Evolutionary conservation across 352 stramenopile genomes (phyloP).

Genomic region (Peronospora farinosa): DNA sequence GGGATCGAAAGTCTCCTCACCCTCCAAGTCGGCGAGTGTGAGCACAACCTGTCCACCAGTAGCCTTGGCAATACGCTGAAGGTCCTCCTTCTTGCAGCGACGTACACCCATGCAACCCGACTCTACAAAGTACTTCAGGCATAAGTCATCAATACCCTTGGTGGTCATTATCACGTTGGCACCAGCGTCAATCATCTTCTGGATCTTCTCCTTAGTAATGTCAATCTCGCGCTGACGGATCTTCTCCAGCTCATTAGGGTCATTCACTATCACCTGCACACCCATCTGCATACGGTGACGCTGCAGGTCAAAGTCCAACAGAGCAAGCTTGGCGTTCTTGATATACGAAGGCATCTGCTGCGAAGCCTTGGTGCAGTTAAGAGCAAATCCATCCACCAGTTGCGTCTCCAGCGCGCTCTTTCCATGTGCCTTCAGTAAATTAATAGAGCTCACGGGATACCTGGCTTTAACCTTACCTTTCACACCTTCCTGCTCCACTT

Average conservation of each 20-base stretch:
- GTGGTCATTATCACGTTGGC: conserved; percentile 99
- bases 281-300: conserved; percentile 97
- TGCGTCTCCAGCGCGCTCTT: conserved; percentile 86
- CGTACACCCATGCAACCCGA: conserved; percentile 94
- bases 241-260: conserved; percentile 94
- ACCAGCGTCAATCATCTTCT: conserved; percentile 97
- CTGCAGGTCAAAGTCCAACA: conserved; percentile 99
- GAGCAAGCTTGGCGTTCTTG: conserved; percentile 92
- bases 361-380: conserved; percentile 95
- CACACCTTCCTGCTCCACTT: conserved; percentile 83
- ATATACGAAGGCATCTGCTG: conserved; percentile 97
- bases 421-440: conserved; percentile 97
- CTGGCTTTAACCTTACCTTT: conserved; percentile 82
- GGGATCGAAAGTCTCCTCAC: conserved; percentile 95
- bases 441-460: conserved; percentile 97
- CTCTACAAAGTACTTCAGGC: conserved; percentile 99
- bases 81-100: conserved; percentile 97
- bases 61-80: conserved; percentile 97
- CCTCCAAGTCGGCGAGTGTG: conserved; percentile 98
- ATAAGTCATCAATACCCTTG: conserved; percentile 99
- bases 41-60: conserved; percentile 95
- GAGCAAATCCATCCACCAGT: conserved; percentile 93
- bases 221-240: conserved; percentile 99
- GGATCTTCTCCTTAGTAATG: conserved; percentile 99
- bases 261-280: conserved; percentile 88